Evolutionary conservation across 2,329 filamentous ascomycete species (phyloP).

Genomic region (Ramularia endophylla): DNA sequence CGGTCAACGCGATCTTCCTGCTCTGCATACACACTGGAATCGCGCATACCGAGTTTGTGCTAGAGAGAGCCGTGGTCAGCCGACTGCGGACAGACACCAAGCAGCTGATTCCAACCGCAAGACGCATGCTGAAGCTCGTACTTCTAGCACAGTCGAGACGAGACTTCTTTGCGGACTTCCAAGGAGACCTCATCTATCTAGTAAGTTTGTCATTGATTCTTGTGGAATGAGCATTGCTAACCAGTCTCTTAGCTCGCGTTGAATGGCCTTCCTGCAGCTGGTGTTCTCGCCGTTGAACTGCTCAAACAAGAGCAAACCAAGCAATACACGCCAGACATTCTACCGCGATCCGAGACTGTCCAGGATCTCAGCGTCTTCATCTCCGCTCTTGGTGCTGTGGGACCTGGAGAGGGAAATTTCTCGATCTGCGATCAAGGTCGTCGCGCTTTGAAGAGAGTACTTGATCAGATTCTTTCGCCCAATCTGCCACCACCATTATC

Average conservation of each 20-base stretch:
- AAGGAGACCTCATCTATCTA: constrained; percentile 36
- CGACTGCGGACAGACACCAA: constrained; percentile 29
- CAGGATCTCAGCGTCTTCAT: constrained; percentile 43
- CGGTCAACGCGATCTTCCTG: constrained; percentile 42
- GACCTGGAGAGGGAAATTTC: constrained; percentile 36
- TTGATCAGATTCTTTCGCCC: constrained; percentile 39
- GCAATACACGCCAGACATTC: constrained; percentile 27
- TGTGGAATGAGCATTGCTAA: neutral
- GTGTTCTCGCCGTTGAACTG: constrained; percentile 39
- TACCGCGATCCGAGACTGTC: constrained; percentile 41
- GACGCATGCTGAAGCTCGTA: constrained; percentile 35
- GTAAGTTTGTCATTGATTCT: constrained; percentile 10
- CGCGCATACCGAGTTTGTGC: constrained; percentile 53
- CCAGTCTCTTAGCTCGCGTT: constrained; percentile 24
- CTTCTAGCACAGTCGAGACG: constrained; percentile 34
- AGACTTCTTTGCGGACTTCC: constrained; percentile 39
- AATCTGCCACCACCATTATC: constrained; percentile 13
- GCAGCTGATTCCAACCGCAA: constrained; percentile 33
- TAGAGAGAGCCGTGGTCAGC: constrained; percentile 52
- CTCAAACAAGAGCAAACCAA: constrained; percentile 37
- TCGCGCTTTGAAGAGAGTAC: constrained; percentile 36
- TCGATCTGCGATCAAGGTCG: constrained; percentile 38
- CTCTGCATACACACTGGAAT: constrained; percentile 33
- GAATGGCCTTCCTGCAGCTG: constrained; percentile 38
- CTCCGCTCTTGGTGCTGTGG: constrained; percentile 35